Percentiles rank a stretch among this genome's conserved stretches.
phyloP scores from a whole-genome alignment of 1,284 basidiomycete genomes.

The Cutaneotrichosporon dermatis region DNA sequence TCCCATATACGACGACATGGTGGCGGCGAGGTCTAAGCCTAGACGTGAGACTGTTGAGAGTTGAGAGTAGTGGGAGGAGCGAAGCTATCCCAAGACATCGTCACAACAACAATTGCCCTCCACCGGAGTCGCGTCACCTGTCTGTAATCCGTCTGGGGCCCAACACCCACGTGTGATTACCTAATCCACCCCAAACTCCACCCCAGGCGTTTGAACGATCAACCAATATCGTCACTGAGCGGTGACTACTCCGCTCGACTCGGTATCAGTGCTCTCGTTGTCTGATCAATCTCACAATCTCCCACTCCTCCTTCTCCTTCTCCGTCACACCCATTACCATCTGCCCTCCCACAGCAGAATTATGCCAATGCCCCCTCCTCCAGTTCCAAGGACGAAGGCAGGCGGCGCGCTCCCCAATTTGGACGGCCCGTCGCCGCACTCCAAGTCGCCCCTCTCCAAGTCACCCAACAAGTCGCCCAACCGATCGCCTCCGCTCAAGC shows the following conservation, averaged over 20 bases:
- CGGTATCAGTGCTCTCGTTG: too few relatives aligned
- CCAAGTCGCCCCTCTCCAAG: neutral
- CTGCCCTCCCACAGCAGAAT: neutral
- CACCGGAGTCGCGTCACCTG: conserved; percentile 1
- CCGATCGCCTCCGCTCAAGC: conserved; percentile 12
- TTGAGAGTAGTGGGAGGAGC: neutral
- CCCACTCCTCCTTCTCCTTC: neutral
- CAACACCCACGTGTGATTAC: neutral
- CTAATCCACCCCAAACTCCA: too few relatives aligned
- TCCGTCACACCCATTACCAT: neutral
- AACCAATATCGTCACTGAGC: too few relatives aligned
- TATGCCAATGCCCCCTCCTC: conserved; percentile 32
- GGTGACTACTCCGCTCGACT: too few relatives aligned
- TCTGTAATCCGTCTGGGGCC: neutral
- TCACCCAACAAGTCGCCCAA: conserved; percentile 17
- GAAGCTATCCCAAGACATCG: neutral
- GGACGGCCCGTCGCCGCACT: too few relatives aligned
- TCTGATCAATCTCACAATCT: neutral
- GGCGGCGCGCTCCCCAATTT: neutral
- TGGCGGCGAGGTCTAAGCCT: neutral
- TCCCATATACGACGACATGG: conserved; percentile 42
- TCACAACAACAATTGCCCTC: neutral
- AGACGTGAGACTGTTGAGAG: neutral
- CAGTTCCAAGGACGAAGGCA: conserved; percentile 2
- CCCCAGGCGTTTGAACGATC: too few relatives aligned